These are phyloP conservation scores for Silene coronaria DNA, from an alignment of 179 eudicot species.

Conservation along the genomic window DNA sequence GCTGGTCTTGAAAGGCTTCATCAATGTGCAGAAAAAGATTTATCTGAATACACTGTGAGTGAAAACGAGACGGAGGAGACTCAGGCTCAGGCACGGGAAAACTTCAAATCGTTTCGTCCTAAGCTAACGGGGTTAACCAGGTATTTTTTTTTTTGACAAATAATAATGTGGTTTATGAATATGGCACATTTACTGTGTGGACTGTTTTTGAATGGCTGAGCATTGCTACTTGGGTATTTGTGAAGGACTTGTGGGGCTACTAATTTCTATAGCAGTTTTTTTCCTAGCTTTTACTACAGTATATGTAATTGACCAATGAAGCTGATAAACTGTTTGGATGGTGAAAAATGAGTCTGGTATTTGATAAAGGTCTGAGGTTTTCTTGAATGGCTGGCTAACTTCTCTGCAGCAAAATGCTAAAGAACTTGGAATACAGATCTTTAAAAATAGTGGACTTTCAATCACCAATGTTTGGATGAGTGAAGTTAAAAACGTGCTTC, in stretches of 20 bases:
- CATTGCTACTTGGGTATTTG: background rate
- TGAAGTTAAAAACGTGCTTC: no score
- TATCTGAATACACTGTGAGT: constrained; percentile 17
- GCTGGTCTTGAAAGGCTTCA: constrained; percentile 48
- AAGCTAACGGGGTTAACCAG: constrained; percentile 45
- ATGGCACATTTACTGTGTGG: background rate
- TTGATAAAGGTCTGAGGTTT: background rate
- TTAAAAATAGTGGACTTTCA: no score
- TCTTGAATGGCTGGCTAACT: background rate
- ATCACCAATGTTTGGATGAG: no score
- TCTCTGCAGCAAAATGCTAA: background rate
- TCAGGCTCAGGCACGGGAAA: background rate
- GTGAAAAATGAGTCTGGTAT: background rate
- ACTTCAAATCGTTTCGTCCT: constrained; percentile 27
- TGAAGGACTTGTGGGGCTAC: background rate
- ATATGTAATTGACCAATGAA: no score
- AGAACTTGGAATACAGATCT: background rate
- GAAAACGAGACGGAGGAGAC: constrained; percentile 9
- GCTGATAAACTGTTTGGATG: no score
- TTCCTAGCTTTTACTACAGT: no score
- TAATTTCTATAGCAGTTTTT: no score
- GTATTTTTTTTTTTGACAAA: constrained; percentile 11
- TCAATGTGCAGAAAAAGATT: constrained; percentile 44
- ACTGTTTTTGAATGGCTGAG: background rate
- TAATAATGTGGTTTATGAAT: background rate